Percentiles rank a stretch among this genome's conserved stretches.
Conservation (phyloP, 257 asterid species). For the Misopates orontium region DNA sequence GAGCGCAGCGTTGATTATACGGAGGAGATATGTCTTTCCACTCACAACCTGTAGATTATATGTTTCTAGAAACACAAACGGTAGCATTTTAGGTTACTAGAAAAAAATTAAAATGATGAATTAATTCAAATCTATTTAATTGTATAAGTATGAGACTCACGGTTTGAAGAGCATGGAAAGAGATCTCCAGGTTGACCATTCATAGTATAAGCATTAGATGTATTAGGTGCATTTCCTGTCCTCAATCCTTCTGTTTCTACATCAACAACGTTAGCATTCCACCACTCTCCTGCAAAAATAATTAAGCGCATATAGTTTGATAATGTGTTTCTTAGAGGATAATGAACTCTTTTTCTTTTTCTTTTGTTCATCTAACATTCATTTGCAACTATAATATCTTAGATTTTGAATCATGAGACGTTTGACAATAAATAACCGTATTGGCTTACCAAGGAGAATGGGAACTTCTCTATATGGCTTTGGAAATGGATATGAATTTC, state of each 20-base stretch:
- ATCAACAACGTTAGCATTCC: conserved; percentile 64
- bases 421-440: not conserved
- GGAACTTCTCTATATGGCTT: conserved; percentile 60
- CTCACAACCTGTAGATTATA: conserved; percentile 41
- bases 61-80: conserved; percentile 34
- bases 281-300: conserved; percentile 63
- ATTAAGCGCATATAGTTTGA: no score
- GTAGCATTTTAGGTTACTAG: not conserved
- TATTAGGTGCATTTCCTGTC: conserved; percentile 46
- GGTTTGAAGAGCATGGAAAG: conserved; percentile 56
- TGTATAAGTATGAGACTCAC: conserved; percentile 33
- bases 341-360: no score
- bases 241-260: conserved; percentile 47
- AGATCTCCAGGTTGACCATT: conserved; percentile 69
- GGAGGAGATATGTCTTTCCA: conserved; percentile 69
- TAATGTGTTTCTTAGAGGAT: no score
- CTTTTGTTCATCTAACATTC: no score
- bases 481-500: conserved; percentile 56
- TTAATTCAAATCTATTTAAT: no score
- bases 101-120: no score
- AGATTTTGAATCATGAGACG: no score
- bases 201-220: conserved; percentile 68
- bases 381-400: no score
- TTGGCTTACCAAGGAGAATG: conserved; percentile 48
- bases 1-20: conserved; percentile 81